Evolutionary conservation across 768 basidiomycete species (phyloP), one percentile per base, ranked within the genome.

Genomic region (Inosperma sp.): DNA sequence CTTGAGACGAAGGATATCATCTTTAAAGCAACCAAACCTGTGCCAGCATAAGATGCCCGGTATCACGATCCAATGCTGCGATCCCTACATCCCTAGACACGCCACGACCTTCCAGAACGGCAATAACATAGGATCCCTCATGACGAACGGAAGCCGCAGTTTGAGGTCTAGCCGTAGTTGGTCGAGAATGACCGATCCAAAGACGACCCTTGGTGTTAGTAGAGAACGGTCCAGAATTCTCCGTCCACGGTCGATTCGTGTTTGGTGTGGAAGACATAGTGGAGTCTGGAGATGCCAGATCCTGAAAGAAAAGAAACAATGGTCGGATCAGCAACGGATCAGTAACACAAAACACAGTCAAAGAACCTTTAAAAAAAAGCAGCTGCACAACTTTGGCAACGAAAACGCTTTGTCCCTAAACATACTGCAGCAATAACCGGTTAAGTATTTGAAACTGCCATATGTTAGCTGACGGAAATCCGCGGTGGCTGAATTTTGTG

Each of bases 81-180:
- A 96, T 81, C 3, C 93, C 93, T 7, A 95, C 81, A 62, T 95
- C 93, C 48, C 86, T 73, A 1, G 84, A 84, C 23, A 90, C 73
- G 1, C 88, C 88, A 21, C 88, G 73, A 9, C 87, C 86, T 67
- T 92, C 88, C 22, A 91, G 68, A 16, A 91, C 65, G 2, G 88
- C 83, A 22, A 88, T 71, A 3, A 88, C 69, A 61, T 82, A 83
- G 49, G 70, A 83, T 0, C 74, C 77, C 54, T 88, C 86, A 36
- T 74, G 71, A 22, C 74, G 69, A 13, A 73, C 73, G 5, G 85
- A 85, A 3, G 72, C 77, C 12, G 82, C 72, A 1, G 88, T 89
- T 39, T 79, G 77, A 7, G 88, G 86, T 21, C 86, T 79, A 5
- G 77, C 80, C 4, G 78, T 80, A 12, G 68, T 72, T 19, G 84